Evolutionary conservation across 441 rosid genomes (phyloP), one percentile per base, ranked within the genome.

Genomic region (Pelargonium myrrhifolium): DNA sequence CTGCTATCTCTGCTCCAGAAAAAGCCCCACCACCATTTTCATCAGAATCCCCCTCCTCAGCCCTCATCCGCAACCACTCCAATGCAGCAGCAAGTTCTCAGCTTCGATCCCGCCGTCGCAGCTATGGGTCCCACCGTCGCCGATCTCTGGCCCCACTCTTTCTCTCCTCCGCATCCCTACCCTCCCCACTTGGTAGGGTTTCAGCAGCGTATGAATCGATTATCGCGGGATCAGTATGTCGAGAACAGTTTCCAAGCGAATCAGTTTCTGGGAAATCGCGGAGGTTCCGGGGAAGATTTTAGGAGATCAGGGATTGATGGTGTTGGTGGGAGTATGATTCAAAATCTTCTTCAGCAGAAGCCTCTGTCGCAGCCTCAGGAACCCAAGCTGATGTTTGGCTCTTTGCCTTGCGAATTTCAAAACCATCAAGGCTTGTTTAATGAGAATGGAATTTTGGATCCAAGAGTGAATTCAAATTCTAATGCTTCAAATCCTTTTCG

Each of bases 91-190:
- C 79, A 61, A 15, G 31, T 72, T 21, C 67, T 78, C 53, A 51
- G 75, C 71, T 69, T 80, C 17, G 97, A 93, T 82, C 95, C 97
- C 3, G 99, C 95, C 14, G 88, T 93, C 56, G 93, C 99, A 0
- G 90, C 92, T 12, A 84, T 90, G 60, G 97, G 96, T 0, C 97
- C 87, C 37, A 71, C 80, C 35, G 18, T 88, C 18, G 87, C 82
- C 73, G 75, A 73, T 35, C 68, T 62, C 55, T 81, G 90, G 91
- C 81, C 87, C 9, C 84, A 64, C 55, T 11, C 73, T 31, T 70
- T 64, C n/a, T 76, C 87, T 15, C 73, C 85, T 26, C 81, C 82
- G 66, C 55, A 12, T n/a, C 55, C 55, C 0, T 68, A 75, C 1
- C 78, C 83, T 22, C 86, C 84, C 39, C 74, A 78, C 72, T 76